Conservation (phyloP, 2,329 filamentous ascomycete genomes). For the Exophiala sp. region DNA sequence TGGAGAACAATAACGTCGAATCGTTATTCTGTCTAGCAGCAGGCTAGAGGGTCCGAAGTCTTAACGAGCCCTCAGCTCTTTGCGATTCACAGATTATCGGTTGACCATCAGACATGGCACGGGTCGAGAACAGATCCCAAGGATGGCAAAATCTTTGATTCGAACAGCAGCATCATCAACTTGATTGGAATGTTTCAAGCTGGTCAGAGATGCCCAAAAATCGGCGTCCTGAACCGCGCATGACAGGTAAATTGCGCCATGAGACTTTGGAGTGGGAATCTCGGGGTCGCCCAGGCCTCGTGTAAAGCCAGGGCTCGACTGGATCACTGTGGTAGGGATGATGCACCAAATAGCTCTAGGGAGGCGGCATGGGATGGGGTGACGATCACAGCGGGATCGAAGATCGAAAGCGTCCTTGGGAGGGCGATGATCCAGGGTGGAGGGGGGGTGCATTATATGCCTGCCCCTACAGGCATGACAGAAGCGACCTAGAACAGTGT, state of each 20-base stretch:
- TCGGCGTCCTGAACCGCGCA: not conserved
- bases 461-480: too few relatives aligned
- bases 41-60: not conserved
- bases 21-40: constrained; percentile 17
- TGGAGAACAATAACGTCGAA: constrained; percentile 2
- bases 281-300: not conserved
- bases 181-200: not conserved
- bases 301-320: not conserved
- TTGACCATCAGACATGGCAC: too few relatives aligned
- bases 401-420: constrained; percentile 5
- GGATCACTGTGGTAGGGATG: not conserved
- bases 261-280: not conserved
- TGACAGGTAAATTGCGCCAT: not conserved
- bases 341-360: not conserved
- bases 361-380: not conserved
- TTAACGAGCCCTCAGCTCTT: not conserved
- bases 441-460: not conserved
- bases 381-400: constrained; percentile 13
- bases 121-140: not conserved
- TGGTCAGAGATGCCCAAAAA: not conserved
- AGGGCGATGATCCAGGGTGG: not conserved
- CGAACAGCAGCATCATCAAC: not conserved
- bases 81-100: not conserved
- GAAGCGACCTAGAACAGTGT: too few relatives aligned
- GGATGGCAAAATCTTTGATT: not conserved